phyloP scores from a whole-genome alignment of 768 basidiomycete genomes.

The Plicaturopsis crispa region DNA sequence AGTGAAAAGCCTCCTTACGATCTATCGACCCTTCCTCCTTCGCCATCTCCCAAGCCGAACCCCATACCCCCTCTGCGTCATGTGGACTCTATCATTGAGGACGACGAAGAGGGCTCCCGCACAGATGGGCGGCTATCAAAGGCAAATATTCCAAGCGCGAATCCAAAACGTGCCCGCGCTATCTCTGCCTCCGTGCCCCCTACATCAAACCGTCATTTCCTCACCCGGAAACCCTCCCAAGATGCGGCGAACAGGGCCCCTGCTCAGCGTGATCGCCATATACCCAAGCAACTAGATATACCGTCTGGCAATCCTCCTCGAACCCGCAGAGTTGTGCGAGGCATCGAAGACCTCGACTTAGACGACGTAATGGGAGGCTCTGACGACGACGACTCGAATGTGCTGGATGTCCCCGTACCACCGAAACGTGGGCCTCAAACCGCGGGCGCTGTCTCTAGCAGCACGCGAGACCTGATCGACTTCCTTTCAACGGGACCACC shows the following conservation, averaged over 20 bases:
- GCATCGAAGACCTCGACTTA: conserved; percentile 64
- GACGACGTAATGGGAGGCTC: conserved; percentile 70
- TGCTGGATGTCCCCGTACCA: conserved; percentile 12
- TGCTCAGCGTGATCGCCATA: neutral
- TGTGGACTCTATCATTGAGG: conserved; percentile 54
- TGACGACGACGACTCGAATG: conserved; percentile 45
- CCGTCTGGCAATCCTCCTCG: neutral
- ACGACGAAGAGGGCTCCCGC: conserved; percentile 53
- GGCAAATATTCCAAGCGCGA: too few species aligned
- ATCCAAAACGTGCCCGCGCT: conserved; percentile 15
- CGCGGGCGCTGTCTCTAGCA: conserved; percentile 28
- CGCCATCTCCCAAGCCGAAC: conserved; percentile 23
- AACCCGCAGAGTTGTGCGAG: conserved; percentile 43
- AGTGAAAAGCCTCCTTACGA: conserved; percentile 24
- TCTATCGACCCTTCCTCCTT: too few species aligned
- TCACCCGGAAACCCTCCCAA: neutral
- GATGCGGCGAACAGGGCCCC: neutral
- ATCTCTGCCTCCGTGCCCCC: conserved; percentile 25
- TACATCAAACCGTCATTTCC: neutral
- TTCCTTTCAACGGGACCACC: conserved; percentile 55
- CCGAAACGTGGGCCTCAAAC: conserved; percentile 7
- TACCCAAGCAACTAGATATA: neutral
- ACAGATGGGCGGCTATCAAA: too few species aligned
- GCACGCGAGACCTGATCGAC: conserved; percentile 44
- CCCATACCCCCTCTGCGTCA: conserved; percentile 40